These are phyloP conservation scores for Teratosphaeriaceae sp. DNA, from an alignment of 2,329 filamentous ascomycete species.

Conservation along the genomic window DNA sequence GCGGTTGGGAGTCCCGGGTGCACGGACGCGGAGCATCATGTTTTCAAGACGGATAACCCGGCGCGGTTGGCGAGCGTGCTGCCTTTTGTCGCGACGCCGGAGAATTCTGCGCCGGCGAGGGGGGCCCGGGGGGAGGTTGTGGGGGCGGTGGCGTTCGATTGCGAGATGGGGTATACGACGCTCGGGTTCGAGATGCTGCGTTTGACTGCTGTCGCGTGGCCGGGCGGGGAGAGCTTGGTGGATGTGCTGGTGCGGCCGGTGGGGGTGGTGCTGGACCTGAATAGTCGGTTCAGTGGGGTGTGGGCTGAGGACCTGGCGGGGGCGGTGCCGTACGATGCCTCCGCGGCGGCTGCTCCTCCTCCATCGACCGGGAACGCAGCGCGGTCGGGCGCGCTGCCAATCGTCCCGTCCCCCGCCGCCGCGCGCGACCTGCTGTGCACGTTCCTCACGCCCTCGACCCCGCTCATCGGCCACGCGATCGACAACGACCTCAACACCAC, in stretches of 20 bases:
- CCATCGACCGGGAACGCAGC: slow-evolving; percentile 14
- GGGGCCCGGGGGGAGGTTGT: slow-evolving; percentile 27
- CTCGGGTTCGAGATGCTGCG: slow-evolving; percentile 83
- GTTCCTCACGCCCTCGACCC: slow-evolving; percentile 69
- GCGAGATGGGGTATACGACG: slow-evolving; percentile 95
- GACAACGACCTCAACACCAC: slow-evolving; percentile 90
- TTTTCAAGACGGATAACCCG: slow-evolving; percentile 75
- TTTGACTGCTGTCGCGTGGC: slow-evolving; percentile 84
- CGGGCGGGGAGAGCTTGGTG: slow-evolving; percentile 63
- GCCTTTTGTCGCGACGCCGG: slow-evolving; percentile 73
- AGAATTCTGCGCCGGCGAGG: slow-evolving; percentile 47
- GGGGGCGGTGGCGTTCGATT: slow-evolving; percentile 79
- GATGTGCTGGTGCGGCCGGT: slow-evolving; percentile 80
- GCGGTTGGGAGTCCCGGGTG: slow-evolving; percentile 72
- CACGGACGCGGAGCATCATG: slow-evolving; percentile 63
- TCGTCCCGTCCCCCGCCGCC: slow-evolving; percentile 66
- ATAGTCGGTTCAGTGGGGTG: slow-evolving; percentile 87
- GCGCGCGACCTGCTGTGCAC: slow-evolving; percentile 75
- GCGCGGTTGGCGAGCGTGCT: slow-evolving; percentile 71
- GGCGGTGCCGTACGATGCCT: slow-evolving; percentile 9
- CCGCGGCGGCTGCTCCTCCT: background rate
- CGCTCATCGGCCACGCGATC: slow-evolving; percentile 84
- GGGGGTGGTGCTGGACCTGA: slow-evolving; percentile 81
- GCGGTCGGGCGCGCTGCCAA: too few relatives aligned
- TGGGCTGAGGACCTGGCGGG: slow-evolving; percentile 56